A percentile compares a stretch with the other conserved stretches of the same genome.
These are phyloP conservation scores for Pleodorina starrii DNA, from an alignment of 139 green algal species.

Conservation along the genomic window DNA sequence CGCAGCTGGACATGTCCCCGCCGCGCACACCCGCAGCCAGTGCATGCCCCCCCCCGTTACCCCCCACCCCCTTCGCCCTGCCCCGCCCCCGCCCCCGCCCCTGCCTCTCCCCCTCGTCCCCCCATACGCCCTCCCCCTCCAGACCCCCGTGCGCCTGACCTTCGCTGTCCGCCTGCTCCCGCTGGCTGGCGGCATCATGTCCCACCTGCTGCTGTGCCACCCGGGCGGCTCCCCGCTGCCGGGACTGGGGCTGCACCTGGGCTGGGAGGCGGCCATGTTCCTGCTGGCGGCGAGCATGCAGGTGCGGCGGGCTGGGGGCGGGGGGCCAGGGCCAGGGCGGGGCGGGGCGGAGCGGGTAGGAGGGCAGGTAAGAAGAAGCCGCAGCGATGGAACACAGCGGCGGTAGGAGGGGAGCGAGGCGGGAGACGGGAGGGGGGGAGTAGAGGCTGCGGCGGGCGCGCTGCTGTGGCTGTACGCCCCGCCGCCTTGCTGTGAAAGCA, in stretches of 20 bases:
- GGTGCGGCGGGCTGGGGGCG: background rate
- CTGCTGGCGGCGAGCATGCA: constrained; percentile 2
- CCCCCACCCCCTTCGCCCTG: background rate
- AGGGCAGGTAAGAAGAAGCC: no score
- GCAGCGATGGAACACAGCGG: no score
- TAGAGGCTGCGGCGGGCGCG: no score
- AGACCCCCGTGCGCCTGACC: background rate
- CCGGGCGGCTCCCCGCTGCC: background rate
- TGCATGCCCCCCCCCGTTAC: no score
- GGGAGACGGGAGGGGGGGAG: no score
- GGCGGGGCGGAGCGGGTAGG: no score
- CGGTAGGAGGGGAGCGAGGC: no score
- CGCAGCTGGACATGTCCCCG: no score
- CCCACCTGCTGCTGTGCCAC: background rate
- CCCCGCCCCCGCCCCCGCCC: no score
- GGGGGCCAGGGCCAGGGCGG: background rate
- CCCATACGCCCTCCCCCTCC: background rate
- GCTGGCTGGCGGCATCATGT: background rate
- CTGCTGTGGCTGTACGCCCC: no score
- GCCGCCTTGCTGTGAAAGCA: no score
- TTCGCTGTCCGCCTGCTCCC: background rate
- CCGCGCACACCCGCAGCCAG: no score
- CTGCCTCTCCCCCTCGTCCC: background rate
- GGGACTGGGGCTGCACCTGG: background rate
- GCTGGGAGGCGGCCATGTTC: background rate